phyloP scores from a whole-genome alignment of 257 asterid species.

The Orobanche coerulescens region DNA sequence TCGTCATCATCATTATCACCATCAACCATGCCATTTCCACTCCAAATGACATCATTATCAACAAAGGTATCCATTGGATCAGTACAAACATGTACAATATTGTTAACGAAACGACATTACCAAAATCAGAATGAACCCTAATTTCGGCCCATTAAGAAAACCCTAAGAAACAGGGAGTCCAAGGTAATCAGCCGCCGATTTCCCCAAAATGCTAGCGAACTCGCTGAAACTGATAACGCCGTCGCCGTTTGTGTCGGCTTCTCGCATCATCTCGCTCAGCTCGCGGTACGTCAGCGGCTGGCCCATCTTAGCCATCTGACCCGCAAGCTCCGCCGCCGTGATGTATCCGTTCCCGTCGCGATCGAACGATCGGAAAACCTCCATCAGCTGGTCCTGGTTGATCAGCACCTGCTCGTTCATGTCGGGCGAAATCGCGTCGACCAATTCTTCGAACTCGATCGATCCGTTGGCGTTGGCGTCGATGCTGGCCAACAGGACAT shows the following conservation, averaged over 20 bases:
- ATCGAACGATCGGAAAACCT: conserved; percentile 72
- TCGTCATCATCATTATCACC: conserved; percentile 11
- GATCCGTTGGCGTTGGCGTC: conserved; percentile 86
- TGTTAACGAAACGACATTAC: not conserved
- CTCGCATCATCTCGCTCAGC: conserved; percentile 70
- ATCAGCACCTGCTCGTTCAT: conserved; percentile 48
- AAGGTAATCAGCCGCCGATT: conserved; percentile 60
- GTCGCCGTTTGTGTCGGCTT: conserved; percentile 85
- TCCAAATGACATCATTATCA: not conserved
- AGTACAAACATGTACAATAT: not conserved
- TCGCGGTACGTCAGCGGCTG: conserved; percentile 77
- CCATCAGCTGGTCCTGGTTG: conserved; percentile 64
- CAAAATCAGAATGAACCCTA: not conserved
- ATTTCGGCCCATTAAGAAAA: not conserved
- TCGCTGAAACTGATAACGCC: conserved; percentile 73
- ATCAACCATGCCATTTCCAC: not conserved
- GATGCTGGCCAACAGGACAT: conserved; percentile 48
- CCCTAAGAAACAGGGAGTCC: conserved; percentile 38
- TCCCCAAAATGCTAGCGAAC: conserved; percentile 62
- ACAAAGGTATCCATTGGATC: conserved; percentile 3
- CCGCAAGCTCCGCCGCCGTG: conserved; percentile 82
- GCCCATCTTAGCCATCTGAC: conserved; percentile 89
- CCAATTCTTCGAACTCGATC: conserved; percentile 74
- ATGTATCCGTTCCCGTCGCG: conserved; percentile 88
- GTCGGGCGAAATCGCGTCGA: conserved; percentile 53